Evolutionary conservation across 2,329 filamentous ascomycete genomes (phyloP).

Genomic region (Beauveria asiatica): DNA sequence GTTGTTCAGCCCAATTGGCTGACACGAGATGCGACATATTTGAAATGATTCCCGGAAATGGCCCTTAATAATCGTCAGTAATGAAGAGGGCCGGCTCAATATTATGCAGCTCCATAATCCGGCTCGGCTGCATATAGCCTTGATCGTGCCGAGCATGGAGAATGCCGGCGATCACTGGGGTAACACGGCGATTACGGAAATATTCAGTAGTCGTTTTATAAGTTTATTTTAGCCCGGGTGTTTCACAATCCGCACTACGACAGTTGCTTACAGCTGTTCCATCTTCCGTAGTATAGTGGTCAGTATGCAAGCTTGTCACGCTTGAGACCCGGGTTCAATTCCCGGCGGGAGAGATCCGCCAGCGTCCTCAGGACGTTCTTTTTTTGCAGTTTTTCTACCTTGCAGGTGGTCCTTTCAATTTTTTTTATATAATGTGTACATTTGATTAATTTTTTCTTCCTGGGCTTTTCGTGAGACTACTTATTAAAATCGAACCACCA

Average conservation of each 20-base stretch:
- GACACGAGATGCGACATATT: no score
- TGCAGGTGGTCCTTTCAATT: no score
- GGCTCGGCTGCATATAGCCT: no score
- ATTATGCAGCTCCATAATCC: no score
- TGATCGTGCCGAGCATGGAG: no score
- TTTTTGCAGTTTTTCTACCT: not conserved
- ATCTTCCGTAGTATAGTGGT: slow-evolving; percentile 19
- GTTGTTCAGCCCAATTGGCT: not conserved
- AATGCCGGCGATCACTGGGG: not conserved
- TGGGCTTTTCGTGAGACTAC: not conserved
- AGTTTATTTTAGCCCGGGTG: not conserved
- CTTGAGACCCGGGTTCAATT: slow-evolving; percentile 19
- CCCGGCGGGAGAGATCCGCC: slow-evolving; percentile 17
- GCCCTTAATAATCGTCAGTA: no score
- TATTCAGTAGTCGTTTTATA: not conserved
- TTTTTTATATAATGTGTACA: no score
- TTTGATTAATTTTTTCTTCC: not conserved
- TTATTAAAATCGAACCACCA: not conserved
- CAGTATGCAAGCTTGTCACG: slow-evolving; percentile 19
- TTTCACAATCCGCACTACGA: slow-evolving; percentile 10
- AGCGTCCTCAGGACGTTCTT: slow-evolving; percentile 7
- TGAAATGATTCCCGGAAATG: no score
- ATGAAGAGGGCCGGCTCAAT: no score
- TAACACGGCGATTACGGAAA: not conserved
- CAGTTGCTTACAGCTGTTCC: slow-evolving; percentile 10